phyloP scores from a whole-genome alignment of 2,329 filamentous ascomycete genomes.

The Aotearoamyces nothofagi region DNA sequence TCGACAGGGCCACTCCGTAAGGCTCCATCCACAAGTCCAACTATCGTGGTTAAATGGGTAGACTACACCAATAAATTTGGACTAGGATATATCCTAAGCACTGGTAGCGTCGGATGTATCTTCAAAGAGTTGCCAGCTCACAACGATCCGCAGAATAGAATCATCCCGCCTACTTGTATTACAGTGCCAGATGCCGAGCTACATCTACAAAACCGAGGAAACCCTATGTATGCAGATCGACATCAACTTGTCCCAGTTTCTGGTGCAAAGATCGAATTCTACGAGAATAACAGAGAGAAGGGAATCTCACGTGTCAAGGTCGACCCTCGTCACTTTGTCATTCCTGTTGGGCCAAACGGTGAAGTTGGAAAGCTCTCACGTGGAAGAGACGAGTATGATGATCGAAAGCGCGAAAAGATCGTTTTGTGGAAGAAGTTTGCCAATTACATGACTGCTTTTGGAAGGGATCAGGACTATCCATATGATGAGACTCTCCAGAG shows the following conservation, averaged over 20 bases:
- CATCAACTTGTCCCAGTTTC: constrained; percentile 50
- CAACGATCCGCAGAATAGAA: constrained; percentile 30
- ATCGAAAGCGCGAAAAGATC: constrained; percentile 49
- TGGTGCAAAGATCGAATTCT: constrained; percentile 49
- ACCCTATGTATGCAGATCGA: constrained; percentile 37
- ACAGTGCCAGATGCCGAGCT: constrained; percentile 56
- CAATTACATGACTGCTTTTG: constrained; percentile 62
- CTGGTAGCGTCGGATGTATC: constrained; percentile 65
- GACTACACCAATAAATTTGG: constrained; percentile 83
- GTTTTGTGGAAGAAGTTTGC: constrained; percentile 61
- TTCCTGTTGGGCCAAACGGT: constrained; percentile 39
- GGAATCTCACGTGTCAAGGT: constrained; percentile 51
- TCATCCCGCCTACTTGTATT: constrained; percentile 54
- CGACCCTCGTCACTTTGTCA: constrained; percentile 44
- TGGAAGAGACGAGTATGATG: constrained; percentile 49
- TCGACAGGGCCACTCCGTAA: constrained; percentile 44
- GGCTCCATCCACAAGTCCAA: constrained; percentile 38
- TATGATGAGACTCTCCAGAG: constrained; percentile 27
- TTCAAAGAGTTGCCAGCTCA: constrained; percentile 34
- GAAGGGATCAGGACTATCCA: constrained; percentile 47
- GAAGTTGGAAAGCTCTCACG: constrained; percentile 43
- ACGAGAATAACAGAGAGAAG: constrained; percentile 51
- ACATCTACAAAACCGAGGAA: constrained; percentile 48
- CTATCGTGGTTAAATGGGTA: constrained; percentile 67
- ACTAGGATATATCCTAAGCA: constrained; percentile 69